phyloP scores from a whole-genome alignment of 2,329 filamentous ascomycete genomes.

The Colletotrichum agaves region DNA sequence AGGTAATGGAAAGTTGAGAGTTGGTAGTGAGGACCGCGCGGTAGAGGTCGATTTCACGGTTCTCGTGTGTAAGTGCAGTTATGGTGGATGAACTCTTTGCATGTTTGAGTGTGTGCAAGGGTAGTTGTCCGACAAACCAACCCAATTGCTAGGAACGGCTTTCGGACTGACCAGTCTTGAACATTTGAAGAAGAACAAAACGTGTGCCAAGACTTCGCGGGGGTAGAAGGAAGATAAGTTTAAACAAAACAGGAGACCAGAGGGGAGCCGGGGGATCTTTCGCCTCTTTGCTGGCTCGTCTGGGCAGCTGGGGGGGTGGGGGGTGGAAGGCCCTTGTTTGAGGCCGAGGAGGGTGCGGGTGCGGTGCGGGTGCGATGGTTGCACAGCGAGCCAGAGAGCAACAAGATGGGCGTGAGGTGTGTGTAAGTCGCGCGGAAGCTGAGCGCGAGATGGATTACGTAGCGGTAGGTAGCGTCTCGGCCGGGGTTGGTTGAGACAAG shows the following conservation, averaged over 20 bases:
- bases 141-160: conserved; percentile 36
- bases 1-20: conserved; percentile 34
- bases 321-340: conserved; percentile 34
- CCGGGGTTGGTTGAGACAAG: conserved; percentile 37
- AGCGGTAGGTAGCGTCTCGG: conserved; percentile 38
- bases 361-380: conserved; percentile 21
- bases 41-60: conserved; percentile 29
- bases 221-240: conserved; percentile 37
- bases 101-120: conserved; percentile 33
- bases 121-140: conserved; percentile 34
- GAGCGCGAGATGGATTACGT: conserved; percentile 38
- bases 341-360: conserved; percentile 35
- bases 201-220: conserved; percentile 37
- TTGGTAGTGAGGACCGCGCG: conserved; percentile 35
- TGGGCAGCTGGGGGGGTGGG: conserved; percentile 32
- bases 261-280: conserved; percentile 35
- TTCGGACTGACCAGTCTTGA: conserved; percentile 36
- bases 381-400: conserved; percentile 5
- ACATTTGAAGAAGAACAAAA: conserved; percentile 37
- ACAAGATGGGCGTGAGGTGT: conserved; percentile 13
- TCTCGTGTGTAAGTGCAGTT: conserved; percentile 38
- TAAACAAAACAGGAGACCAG: conserved; percentile 36
- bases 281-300: conserved; percentile 34
- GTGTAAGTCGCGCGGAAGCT: conserved; percentile 37
- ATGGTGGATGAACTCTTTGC: conserved; percentile 35